Evolutionary conservation across 306 rosid species (phyloP).

Genomic region (Dalbergia cultrata): DNA sequence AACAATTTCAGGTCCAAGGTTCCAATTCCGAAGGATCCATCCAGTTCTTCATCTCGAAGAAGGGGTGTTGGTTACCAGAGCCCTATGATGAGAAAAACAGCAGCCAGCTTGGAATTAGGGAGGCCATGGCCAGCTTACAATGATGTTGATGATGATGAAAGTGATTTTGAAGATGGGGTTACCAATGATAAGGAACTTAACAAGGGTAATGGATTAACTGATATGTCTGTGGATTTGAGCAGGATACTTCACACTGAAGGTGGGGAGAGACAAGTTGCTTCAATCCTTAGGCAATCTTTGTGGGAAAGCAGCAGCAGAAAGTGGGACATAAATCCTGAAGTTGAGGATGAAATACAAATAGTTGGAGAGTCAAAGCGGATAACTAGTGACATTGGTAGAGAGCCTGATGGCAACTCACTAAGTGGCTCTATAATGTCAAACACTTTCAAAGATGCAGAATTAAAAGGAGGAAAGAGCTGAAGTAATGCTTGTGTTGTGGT

Average conservation of each 20-base stretch:
- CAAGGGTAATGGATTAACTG: conserved; percentile 51
- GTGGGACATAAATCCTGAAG: conserved; percentile 55
- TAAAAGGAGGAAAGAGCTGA: conserved; percentile 14
- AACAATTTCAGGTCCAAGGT: conserved; percentile 69
- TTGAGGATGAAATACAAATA: conserved; percentile 45
- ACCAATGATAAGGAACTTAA: conserved; percentile 45
- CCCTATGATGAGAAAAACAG: conserved; percentile 59
- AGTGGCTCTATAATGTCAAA: conserved; percentile 31
- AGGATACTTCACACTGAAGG: conserved; percentile 54
- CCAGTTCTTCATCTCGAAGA: conserved; percentile 41
- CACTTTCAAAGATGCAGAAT: conserved; percentile 34
- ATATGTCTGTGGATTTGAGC: conserved; percentile 56
- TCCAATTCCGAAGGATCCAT: conserved; percentile 50
- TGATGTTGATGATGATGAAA: conserved; percentile 45
- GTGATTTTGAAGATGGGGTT: conserved; percentile 48
- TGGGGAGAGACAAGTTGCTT: conserved; percentile 50
- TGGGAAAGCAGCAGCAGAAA: conserved; percentile 61
- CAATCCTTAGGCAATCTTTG: conserved; percentile 45
- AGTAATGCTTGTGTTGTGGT: neutral
- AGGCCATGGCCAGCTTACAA: conserved; percentile 49
- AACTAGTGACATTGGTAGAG: conserved; percentile 13
- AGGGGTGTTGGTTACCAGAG: conserved; percentile 43
- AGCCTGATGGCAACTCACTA: neutral
- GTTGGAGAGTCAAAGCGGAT: conserved; percentile 47
- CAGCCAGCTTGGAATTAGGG: conserved; percentile 47